A percentile compares a stretch with the other conserved stretches of the same genome.
phyloP scores from a whole-genome alignment of 1,284 basidiomycete species.

The Anthracocystis panici-leucophaei region DNA sequence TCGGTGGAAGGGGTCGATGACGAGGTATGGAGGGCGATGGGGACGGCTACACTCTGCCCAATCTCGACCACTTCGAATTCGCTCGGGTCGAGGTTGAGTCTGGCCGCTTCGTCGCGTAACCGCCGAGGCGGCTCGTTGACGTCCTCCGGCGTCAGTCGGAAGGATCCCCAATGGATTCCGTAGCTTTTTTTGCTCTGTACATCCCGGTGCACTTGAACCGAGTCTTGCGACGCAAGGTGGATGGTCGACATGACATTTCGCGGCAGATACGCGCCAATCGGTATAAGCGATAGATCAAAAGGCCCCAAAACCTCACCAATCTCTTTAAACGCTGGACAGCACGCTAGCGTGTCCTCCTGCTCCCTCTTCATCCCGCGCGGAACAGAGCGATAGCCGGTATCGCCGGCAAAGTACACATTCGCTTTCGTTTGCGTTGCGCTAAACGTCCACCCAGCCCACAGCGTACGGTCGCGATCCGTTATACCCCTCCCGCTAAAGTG shows the following conservation, averaged over 20 bases:
- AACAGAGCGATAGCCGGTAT: constrained; percentile 54
- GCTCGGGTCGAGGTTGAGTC: constrained; percentile 26
- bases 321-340: constrained; percentile 60
- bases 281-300: constrained; percentile 56
- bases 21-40: background rate
- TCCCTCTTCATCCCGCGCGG: constrained; percentile 37
- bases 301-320: constrained; percentile 59
- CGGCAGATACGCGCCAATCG: constrained; percentile 61
- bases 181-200: constrained; percentile 35
- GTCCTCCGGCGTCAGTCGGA: constrained; percentile 56
- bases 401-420: constrained; percentile 60
- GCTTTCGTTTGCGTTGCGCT: constrained; percentile 28
- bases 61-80: constrained; percentile 51
- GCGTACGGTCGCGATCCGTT: constrained; percentile 47
- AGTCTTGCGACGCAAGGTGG: constrained; percentile 55
- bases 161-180: constrained; percentile 62
- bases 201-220: constrained; percentile 51
- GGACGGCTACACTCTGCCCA: constrained; percentile 50
- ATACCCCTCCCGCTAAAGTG: constrained; percentile 51
- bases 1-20: background rate
- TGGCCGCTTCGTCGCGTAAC: constrained; percentile 43
- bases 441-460: constrained; percentile 61
- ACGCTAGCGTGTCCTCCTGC: constrained; percentile 50
- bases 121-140: constrained; percentile 55
- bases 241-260: constrained; percentile 59